Evolutionary conservation across 1,284 basidiomycete species (phyloP), one percentile per base, ranked within the genome.

Genomic region (Mycosarcoma mackinlayi): DNA sequence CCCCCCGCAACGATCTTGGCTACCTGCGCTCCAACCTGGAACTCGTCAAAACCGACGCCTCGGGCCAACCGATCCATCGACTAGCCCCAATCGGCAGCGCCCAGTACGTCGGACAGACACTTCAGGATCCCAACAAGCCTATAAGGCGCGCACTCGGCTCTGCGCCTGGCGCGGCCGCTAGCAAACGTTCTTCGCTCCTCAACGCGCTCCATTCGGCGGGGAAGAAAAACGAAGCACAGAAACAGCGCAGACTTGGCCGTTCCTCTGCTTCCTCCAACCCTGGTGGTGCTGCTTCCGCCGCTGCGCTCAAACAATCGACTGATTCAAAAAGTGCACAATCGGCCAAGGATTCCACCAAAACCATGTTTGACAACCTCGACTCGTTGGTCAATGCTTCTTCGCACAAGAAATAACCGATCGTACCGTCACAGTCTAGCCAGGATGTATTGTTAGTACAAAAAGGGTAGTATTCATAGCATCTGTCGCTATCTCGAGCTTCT

Each of bases 301-400:
- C n/a, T n/a, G n/a, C n/a, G n/a, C n/a, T n/a, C n/a, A n/a, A n/a
- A n/a, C n/a, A n/a, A n/a, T n/a, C n/a, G n/a, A n/a, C n/a, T n/a
- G n/a, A n/a, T n/a, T n/a, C n/a, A 34, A 7, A 16, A 34, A 9
- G 8, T 10, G n/a, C n/a, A n/a, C n/a, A n/a, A n/a, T n/a, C n/a
- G n/a, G 14, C 34, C 9, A 19, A 6, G 6, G 24, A 54, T 14
- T 54, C 56, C 27, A 64, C 59, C 3, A 54, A 50, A 25, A 58
- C 59, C 27, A 67, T 66, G 68, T 38, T 72, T 7, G 59, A 62
- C 25, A 67, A 67, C 44, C 47, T 66, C 18, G 63, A 62, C n/a
- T 30, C 44, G 3, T 44, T 72, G 28, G 55, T 66, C 38, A 71
- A 57, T 18, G 30, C 39, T 34, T 9, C 47, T 16, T n/a, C n/a